Percentiles rank a stretch among this genome's conserved stretches.
Evolutionary conservation across 1,284 basidiomycete species (phyloP).

Genomic region (Mycosarcoma maydis): DNA sequence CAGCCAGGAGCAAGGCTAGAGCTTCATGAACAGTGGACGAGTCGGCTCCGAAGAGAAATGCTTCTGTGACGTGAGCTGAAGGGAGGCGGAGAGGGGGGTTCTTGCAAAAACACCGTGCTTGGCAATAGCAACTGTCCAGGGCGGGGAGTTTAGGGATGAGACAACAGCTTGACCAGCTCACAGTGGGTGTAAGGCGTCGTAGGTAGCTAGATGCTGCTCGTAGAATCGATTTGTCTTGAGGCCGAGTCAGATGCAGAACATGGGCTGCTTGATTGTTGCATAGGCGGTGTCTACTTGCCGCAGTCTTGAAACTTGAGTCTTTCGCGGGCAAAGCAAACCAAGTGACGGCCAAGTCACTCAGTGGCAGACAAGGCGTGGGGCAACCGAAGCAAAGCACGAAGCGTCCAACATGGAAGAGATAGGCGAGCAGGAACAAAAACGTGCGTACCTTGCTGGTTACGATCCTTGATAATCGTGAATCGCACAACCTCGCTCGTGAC

Average conservation of each 20-base stretch:
- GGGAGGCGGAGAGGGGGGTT: too few relatives aligned
- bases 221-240: neutral
- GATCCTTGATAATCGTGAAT: conserved; percentile 17
- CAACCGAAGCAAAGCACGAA: too few relatives aligned
- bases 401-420: conserved; percentile 5
- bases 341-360: too few relatives aligned
- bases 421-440: conserved; percentile 8
- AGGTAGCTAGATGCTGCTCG: neutral
- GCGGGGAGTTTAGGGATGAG: too few relatives aligned
- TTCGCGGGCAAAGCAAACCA: neutral
- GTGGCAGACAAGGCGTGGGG: too few relatives aligned
- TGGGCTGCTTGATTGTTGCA: too few relatives aligned
- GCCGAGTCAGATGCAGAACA: conserved; percentile 8
- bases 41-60: conserved; percentile 1
- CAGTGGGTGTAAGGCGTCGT: too few relatives aligned
- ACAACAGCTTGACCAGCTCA: too few relatives aligned
- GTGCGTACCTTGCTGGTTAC: conserved; percentile 36
- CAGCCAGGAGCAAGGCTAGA: neutral
- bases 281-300: too few relatives aligned
- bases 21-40: neutral
- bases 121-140: too few relatives aligned
- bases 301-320: too few relatives aligned
- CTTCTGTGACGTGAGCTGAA: neutral
- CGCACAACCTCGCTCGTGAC: neutral
- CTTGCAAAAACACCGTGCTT: too few relatives aligned